A percentile compares a stretch with the other conserved stretches of the same genome.
Conservation (phyloP, 1,284 basidiomycete genomes). For the Hemileia vastatrix region DNA sequence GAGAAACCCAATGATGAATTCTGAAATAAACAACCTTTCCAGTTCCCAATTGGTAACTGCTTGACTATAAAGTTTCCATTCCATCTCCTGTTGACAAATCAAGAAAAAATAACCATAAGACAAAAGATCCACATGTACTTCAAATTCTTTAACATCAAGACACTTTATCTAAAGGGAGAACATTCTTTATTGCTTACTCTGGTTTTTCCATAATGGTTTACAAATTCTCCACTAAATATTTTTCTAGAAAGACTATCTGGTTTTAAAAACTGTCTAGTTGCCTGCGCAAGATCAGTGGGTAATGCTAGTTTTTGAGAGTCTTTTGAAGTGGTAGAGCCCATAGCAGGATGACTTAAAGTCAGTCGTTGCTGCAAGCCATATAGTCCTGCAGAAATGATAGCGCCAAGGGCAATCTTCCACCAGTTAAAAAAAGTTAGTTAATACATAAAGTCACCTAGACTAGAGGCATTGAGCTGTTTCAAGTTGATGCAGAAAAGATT, state of each 20-base stretch:
- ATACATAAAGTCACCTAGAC: background rate
- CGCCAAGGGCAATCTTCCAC: conserved; percentile 14
- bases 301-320: background rate
- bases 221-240: conserved; percentile 14
- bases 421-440: background rate
- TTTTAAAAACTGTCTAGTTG: conserved; percentile 13
- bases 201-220: conserved; percentile 14
- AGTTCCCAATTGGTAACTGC: conserved; percentile 23
- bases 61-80: conserved; percentile 20
- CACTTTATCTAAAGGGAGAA: background rate
- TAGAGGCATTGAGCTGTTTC: background rate
- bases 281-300: conserved; percentile 10
- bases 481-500: background rate
- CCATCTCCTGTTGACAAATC: conserved; percentile 1
- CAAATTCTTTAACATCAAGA: background rate
- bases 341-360: conserved; percentile 5
- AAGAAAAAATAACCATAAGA: background rate
- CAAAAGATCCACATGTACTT: background rate
- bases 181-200: background rate
- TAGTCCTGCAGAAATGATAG: conserved; percentile 10
- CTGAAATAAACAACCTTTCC: conserved; percentile 7
- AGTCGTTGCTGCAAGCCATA: conserved; percentile 10
- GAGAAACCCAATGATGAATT: background rate
- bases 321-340: background rate
- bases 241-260: conserved; percentile 15